These are phyloP conservation scores for Naganishia friedmannii DNA, from an alignment of 768 basidiomycete species.

Conservation along the genomic window DNA sequence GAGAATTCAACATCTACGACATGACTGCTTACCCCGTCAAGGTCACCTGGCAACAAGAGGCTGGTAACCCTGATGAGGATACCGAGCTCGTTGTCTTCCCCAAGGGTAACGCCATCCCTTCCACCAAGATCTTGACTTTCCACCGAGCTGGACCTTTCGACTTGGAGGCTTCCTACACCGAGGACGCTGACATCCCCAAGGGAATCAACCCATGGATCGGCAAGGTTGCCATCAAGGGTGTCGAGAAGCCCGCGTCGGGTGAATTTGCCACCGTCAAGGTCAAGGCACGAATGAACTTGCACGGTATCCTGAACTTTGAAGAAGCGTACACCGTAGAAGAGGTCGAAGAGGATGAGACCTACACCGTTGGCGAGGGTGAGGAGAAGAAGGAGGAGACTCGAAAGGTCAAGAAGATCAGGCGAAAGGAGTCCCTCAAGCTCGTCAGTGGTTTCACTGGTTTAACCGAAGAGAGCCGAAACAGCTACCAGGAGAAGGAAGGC, in stretches of 20 bases:
- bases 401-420: constrained; percentile 82
- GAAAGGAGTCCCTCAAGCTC: constrained; percentile 78
- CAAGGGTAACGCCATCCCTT: constrained; percentile 76
- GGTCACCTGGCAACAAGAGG: constrained; percentile 75
- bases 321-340: constrained; percentile 70
- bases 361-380: constrained; percentile 65
- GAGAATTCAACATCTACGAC: constrained; percentile 87
- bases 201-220: constrained; percentile 80
- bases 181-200: constrained; percentile 65
- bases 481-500: constrained; percentile 73
- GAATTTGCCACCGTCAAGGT: constrained; percentile 82
- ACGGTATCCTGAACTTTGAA: constrained; percentile 86
- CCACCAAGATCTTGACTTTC: constrained; percentile 93
- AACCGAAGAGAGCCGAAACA: constrained; percentile 65
- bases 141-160: constrained; percentile 85
- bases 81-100: constrained; percentile 89
- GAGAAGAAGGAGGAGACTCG: constrained; percentile 57
- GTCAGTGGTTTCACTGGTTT: constrained; percentile 65
- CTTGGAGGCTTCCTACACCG: constrained; percentile 78
- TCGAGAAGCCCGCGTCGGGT: constrained; percentile 65
- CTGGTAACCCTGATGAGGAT: constrained; percentile 74
- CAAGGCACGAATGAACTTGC: constrained; percentile 79
- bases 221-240: constrained; percentile 74
- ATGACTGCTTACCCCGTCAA: constrained; percentile 84
- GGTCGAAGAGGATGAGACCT: constrained; percentile 68